Evolutionary conservation across 441 rosid species (phyloP).

Genomic region (Lepidium campestre): DNA sequence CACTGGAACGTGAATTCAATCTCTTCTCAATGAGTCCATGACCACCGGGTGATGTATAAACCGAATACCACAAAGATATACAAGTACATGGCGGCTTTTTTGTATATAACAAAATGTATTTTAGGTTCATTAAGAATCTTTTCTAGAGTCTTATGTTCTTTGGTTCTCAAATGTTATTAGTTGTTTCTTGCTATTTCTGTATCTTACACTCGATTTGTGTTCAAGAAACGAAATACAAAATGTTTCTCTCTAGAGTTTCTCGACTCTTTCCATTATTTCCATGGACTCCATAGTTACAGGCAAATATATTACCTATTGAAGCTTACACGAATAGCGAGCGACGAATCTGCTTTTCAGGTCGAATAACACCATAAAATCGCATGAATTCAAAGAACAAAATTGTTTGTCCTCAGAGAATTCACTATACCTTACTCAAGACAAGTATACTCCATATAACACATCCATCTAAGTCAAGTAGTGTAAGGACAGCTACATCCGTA

Average conservation of each 20-base stretch:
- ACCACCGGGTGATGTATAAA: conserved; percentile 13
- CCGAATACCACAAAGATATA: background rate
- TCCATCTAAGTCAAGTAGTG: background rate
- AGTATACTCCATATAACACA: background rate
- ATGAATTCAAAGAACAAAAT: background rate
- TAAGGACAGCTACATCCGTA: conserved; percentile 4
- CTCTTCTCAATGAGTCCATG: conserved; percentile 28
- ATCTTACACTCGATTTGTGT: background rate
- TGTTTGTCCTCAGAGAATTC: background rate
- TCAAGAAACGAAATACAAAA: background rate
- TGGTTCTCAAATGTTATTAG: background rate
- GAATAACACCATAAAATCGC: background rate
- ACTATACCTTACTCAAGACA: background rate
- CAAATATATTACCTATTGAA: background rate
- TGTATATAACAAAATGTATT: conserved; percentile 16
- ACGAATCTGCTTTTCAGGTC: background rate
- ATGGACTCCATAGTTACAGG: conserved; percentile 24
- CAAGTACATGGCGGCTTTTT: background rate
- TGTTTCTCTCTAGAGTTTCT: background rate
- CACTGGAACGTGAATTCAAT: conserved; percentile 64
- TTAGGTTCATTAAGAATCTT: background rate
- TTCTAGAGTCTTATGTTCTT: background rate
- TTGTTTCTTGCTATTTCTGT: background rate
- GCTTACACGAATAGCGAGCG: background rate
- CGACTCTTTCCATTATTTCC: conserved; percentile 1